Evolutionary conservation across 2,329 filamentous ascomycete genomes (phyloP).

Genomic region (Ilyonectria sp.): DNA sequence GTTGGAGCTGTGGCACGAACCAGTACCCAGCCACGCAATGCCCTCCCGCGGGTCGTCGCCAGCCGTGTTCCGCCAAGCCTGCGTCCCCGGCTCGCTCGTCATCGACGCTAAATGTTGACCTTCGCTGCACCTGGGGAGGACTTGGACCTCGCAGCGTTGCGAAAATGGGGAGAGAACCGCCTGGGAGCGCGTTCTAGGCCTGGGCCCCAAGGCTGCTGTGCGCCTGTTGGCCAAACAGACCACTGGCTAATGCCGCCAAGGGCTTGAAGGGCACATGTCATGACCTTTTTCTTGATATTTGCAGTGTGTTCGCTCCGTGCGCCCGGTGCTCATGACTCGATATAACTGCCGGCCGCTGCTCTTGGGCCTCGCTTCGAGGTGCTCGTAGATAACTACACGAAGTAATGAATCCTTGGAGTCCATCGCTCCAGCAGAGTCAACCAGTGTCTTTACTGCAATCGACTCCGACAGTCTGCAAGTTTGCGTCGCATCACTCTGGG

Average conservation of each 20-base stretch:
- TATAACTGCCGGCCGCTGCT: constrained; percentile 23
- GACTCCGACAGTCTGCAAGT: neutral
- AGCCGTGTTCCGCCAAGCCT: constrained; percentile 31
- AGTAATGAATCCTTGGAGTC: neutral
- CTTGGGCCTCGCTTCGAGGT: neutral
- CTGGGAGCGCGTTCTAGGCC: constrained; percentile 9
- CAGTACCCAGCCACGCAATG: neutral
- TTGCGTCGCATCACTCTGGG: constrained; percentile 4
- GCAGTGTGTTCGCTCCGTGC: neutral
- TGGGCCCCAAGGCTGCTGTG: constrained; percentile 11
- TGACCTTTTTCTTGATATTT: constrained; percentile 4
- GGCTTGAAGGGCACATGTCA: constrained; percentile 21
- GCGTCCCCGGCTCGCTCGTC: constrained; percentile 27
- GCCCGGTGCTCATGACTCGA: constrained; percentile 17
- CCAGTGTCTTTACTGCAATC: neutral
- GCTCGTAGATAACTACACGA: neutral
- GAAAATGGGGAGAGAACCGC: constrained; percentile 19
- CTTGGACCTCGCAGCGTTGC: constrained; percentile 9
- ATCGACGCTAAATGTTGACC: constrained; percentile 36
- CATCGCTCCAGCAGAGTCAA: neutral
- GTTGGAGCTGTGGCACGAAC: neutral
- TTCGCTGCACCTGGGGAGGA: constrained; percentile 19
- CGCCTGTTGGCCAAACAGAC: constrained; percentile 8
- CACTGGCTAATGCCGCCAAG: constrained; percentile 7
- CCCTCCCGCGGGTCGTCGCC: neutral